Evolutionary conservation across 2,329 filamentous ascomycete genomes (phyloP).

Genomic region (Xylogone sp.): DNA sequence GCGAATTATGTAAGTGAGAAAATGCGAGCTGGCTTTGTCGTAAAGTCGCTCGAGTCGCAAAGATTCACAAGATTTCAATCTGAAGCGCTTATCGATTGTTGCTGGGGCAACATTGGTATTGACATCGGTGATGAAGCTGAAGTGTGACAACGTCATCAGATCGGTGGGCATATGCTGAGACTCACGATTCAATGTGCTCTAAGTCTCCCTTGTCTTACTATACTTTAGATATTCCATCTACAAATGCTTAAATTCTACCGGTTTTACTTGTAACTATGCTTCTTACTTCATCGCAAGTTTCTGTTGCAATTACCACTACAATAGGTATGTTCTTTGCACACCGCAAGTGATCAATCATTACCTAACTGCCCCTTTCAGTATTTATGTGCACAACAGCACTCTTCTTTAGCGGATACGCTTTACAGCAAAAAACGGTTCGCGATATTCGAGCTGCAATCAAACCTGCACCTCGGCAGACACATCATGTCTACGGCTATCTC

Average conservation of each 20-base stretch:
- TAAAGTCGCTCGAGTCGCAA: not conserved
- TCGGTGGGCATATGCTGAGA: not conserved
- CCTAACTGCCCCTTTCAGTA: conserved; percentile 44
- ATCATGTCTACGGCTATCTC: conserved; percentile 13
- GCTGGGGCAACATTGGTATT: conserved; percentile 33
- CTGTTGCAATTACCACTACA: conserved; percentile 58
- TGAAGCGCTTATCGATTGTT: conserved; percentile 36
- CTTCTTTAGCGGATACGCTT: conserved; percentile 81
- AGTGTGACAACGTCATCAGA: not conserved
- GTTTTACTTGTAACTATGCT: conserved; percentile 31
- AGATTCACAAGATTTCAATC: not conserved
- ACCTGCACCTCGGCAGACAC: conserved; percentile 18
- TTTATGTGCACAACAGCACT: conserved; percentile 75
- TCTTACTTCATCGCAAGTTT: conserved; percentile 68
- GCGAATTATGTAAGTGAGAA: not conserved
- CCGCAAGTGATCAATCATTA: conserved; percentile 9
- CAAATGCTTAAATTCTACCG: not conserved
- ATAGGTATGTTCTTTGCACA: conserved; percentile 49
- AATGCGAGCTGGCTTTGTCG: not conserved
- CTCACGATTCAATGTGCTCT: not conserved
- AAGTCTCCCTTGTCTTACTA: not conserved
- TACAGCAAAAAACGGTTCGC: conserved; percentile 82
- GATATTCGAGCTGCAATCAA: conserved; percentile 70
- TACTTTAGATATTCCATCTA: not conserved
- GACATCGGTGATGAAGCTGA: conserved; percentile 2